Base-by-base conservation (phyloP, 768 basidiomycete species). In the Lentinus brumalis region DNA sequence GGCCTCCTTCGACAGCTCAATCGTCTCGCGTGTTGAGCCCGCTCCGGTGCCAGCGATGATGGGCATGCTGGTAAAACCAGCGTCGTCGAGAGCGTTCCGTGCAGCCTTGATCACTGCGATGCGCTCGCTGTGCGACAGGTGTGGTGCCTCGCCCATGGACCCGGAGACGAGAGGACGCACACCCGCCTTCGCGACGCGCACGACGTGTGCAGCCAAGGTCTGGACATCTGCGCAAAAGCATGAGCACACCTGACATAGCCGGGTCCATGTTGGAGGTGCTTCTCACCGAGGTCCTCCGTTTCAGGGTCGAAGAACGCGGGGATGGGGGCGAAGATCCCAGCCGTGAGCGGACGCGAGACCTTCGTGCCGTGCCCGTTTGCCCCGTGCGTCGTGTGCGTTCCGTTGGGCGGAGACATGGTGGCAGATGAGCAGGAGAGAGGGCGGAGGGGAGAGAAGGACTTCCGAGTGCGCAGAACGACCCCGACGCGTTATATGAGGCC, bases 301-400 rank as follows among this genome's bases (percentile, higher is more conserved):
- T 80, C 82, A 1, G 81, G 78, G 18, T 86, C 72, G 79, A 93
- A 95, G 79, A 96, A 96, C 15, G 93, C 85, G 35, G 88, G 92
- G 67, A 96, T 85, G 35, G 95, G 95, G 10, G 91, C 89, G 74
- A 83, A 95, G 58, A 96, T 84, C 46, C 94, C 93, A 26, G 91
- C 73, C 56, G 78, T 83, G 65, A 96, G 77, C 16, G 83, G 81
- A 56, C 91, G 87, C 58, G 76, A 70, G 21, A 53, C 45, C 47
- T 46, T 26, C 49, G 51, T 46, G 15, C 61, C 61, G 21, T 59
- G 58, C 12, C 62, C 56, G 53, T 66, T 63, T 9, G 30, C 45
- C 10, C 63, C 63, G 31, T 59, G 61, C 32, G 44, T 61, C 29
- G 42, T 46, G 42, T 47, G 50, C 8, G 50, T 46, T 21, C 29